Evolutionary conservation across 257 asterid species (phyloP).

Genomic region (Marsdenia floribunda): DNA sequence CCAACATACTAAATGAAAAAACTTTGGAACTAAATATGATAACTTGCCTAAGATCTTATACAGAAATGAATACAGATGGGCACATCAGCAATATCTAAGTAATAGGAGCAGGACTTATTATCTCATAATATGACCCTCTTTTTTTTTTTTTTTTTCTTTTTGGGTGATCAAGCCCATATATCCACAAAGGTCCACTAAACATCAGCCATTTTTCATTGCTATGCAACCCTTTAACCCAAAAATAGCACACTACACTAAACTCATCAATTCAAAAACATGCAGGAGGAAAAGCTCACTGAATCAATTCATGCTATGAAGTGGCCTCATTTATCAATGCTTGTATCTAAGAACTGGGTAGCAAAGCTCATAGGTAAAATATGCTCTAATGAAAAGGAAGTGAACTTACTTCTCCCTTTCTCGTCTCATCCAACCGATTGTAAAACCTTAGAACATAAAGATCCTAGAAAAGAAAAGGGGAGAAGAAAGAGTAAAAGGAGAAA

Average conservation of each 20-base stretch:
- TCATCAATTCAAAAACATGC: background rate
- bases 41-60: background rate
- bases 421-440: slow-evolving; percentile 89
- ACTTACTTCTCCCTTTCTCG: slow-evolving; percentile 94
- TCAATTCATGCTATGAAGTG: background rate
- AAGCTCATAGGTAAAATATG: background rate
- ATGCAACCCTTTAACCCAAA: background rate
- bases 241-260: background rate
- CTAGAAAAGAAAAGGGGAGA: slow-evolving; percentile 32
- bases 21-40: background rate
- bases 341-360: background rate
- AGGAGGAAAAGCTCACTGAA: background rate
- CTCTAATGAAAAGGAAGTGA: slow-evolving; percentile 14
- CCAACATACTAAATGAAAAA: background rate
- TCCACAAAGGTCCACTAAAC: background rate
- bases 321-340: background rate
- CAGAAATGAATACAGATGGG: background rate
- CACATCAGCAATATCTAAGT: background rate
- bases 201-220: background rate
- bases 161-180: background rate
- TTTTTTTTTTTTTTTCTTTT: background rate
- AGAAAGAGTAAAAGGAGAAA: background rate
- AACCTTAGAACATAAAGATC: slow-evolving; percentile 76
- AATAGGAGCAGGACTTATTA: background rate
- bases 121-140: background rate